Percentiles rank a stretch among this genome's conserved stretches.
These are phyloP conservation scores for Potentilla sterilis DNA, from an alignment of 306 rosid species.

Conservation along the genomic window DNA sequence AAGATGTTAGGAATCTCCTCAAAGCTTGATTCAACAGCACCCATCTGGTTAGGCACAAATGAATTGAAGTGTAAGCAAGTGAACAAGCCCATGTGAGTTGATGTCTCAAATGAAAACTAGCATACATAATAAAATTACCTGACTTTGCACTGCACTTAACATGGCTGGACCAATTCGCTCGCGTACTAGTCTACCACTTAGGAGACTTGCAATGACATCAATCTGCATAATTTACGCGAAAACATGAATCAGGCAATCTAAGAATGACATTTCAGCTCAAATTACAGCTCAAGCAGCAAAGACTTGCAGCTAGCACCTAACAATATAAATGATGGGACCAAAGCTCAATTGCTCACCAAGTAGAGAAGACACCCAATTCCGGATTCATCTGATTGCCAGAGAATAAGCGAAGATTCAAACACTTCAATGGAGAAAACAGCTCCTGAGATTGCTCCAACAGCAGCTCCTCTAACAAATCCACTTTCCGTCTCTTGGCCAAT, in stretches of 20 bases:
- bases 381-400: constrained; percentile 99
- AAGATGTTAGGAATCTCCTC: constrained; percentile 87
- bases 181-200: constrained; percentile 94
- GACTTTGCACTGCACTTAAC: constrained; percentile 99
- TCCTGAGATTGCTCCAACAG: constrained; percentile 98
- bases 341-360: constrained; percentile 59
- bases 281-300: constrained; percentile 9
- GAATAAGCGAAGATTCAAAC: constrained; percentile 90
- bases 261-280: background rate
- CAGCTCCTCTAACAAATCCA: constrained; percentile 96
- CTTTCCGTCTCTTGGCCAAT: constrained; percentile 99
- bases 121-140: constrained; percentile 52
- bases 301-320: constrained; percentile 6
- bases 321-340: constrained; percentile 10
- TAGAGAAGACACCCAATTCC: constrained; percentile 92
- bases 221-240: constrained; percentile 50
- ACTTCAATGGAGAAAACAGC: constrained; percentile 99
- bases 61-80: constrained; percentile 28
- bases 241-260: constrained; percentile 16
- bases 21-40: constrained; percentile 77
- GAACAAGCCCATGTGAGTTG: constrained; percentile 14
- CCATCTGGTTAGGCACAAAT: constrained; percentile 59
- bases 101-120: constrained; percentile 1
- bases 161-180: constrained; percentile 98
- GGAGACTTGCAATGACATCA: constrained; percentile 92